A percentile compares a stretch with the other conserved stretches of the same genome.
Conservation (phyloP, 2,329 filamentous ascomycete species). For the Monilinia fructicola region DNA sequence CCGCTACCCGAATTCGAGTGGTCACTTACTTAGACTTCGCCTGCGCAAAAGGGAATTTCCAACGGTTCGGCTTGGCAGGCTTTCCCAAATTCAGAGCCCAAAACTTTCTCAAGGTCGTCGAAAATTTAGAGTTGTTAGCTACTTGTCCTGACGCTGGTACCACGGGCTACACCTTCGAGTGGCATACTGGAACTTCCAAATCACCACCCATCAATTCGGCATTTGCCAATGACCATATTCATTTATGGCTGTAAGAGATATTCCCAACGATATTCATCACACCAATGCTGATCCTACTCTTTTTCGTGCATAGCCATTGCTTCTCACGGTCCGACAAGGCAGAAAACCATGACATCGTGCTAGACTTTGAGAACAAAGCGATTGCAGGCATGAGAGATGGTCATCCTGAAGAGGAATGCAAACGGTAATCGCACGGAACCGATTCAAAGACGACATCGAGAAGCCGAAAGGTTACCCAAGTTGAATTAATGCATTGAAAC, state of each 20-base stretch:
- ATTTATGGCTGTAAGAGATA: conserved; percentile 8
- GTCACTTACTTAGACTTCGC: conserved; percentile 6
- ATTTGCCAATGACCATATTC: conserved; percentile 1
- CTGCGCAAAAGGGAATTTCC: background rate
- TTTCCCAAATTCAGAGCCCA: background rate
- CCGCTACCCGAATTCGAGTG: background rate
- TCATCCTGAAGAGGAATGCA: background rate
- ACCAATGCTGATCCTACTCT: background rate
- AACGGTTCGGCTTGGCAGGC: background rate
- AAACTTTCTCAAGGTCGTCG: background rate
- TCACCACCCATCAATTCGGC: background rate
- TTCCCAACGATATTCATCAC: background rate
- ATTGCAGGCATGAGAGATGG: background rate
- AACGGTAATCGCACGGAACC: conserved; percentile 2
- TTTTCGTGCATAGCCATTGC: background rate
- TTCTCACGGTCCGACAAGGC: background rate
- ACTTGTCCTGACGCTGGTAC: conserved; percentile 5
- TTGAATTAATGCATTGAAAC: background rate
- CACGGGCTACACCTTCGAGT: conserved; percentile 4
- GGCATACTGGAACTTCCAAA: conserved; percentile 1
- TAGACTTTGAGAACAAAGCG: conserved; percentile 7
- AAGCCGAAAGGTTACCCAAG: background rate
- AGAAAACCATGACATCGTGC: background rate
- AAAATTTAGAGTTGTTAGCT: background rate
- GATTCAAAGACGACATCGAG: background rate